Conservation (phyloP, 352 stramenopile species). For the Globisporangium spinosum region DNA sequence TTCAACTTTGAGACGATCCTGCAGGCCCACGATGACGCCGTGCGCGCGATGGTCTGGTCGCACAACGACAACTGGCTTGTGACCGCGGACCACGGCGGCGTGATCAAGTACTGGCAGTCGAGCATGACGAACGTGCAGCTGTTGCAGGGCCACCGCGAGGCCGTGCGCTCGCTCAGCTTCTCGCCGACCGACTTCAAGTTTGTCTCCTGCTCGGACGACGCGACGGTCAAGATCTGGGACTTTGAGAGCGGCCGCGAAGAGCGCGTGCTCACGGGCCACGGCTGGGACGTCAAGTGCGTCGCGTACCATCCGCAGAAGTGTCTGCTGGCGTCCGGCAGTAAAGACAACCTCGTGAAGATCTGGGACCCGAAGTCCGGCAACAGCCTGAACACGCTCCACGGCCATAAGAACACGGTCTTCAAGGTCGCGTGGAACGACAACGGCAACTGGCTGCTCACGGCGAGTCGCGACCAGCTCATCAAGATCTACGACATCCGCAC, state of each 20-base stretch:
- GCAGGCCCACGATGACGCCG: constrained; percentile 84
- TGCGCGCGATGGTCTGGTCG: constrained; percentile 89
- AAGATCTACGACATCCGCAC: constrained; percentile 98
- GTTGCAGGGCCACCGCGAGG: constrained; percentile 81
- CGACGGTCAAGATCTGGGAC: constrained; percentile 93
- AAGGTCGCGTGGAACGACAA: constrained; percentile 98
- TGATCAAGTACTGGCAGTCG: constrained; percentile 92
- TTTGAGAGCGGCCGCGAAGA: constrained; percentile 92
- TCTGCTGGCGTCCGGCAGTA: constrained; percentile 93
- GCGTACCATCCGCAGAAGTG: constrained; percentile 95
- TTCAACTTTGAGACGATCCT: constrained; percentile 98
- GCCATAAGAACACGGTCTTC: constrained; percentile 98
- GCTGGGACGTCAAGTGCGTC: constrained; percentile 97
- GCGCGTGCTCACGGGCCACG: constrained; percentile 93
- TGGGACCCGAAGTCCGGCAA: constrained; percentile 96
- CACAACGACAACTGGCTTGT: constrained; percentile 90
- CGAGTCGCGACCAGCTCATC: constrained; percentile 96
- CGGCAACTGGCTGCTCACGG: constrained; percentile 96
- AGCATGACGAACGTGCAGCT: constrained; percentile 89
- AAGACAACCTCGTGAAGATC: constrained; percentile 97
- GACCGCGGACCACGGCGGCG: constrained; percentile 84
- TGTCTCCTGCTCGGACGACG: constrained; percentile 95
- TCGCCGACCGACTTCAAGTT: constrained; percentile 97
- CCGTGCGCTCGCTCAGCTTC: constrained; percentile 95
- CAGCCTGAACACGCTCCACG: constrained; percentile 93